Conservation (phyloP, 2,329 filamentous ascomycete genomes). For the Fusarium multiceps region DNA sequence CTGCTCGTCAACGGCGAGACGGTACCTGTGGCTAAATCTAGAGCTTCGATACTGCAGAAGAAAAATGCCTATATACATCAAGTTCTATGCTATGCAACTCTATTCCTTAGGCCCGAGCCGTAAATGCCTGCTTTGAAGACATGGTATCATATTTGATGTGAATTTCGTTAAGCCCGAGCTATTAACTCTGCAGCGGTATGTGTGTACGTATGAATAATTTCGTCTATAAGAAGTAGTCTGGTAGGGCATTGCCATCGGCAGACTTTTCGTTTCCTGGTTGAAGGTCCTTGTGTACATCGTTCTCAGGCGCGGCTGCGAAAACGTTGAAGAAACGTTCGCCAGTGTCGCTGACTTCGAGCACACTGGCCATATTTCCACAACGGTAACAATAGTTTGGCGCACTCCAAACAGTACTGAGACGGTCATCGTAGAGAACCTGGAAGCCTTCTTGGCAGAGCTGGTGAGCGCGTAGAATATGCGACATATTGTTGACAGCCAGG, state of each 20-base stretch:
- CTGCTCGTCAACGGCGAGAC: conserved; percentile 28
- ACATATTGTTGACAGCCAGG: conserved; percentile 96
- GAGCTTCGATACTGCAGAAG: conserved; percentile 28
- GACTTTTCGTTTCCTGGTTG: conserved; percentile 80
- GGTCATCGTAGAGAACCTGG: conserved; percentile 95
- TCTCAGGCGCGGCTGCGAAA: conserved; percentile 95
- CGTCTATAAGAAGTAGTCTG: conserved; percentile 75
- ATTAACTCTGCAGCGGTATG: conserved; percentile 17
- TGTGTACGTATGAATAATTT: conserved; percentile 9
- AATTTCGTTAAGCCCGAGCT: conserved; percentile 37
- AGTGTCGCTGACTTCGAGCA: conserved; percentile 92
- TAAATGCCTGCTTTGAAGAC: conserved; percentile 36
- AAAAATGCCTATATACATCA: conserved; percentile 41
- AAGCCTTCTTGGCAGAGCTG: conserved; percentile 98
- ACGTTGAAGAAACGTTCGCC: conserved; percentile 98
- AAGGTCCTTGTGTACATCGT: conserved; percentile 88
- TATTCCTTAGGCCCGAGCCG: conserved; percentile 25
- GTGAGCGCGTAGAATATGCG: conserved; percentile 96
- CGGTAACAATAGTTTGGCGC: conserved; percentile 96
- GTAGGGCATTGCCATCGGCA: conserved; percentile 71
- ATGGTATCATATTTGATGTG: conserved; percentile 43
- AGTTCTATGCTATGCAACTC: conserved; percentile 44
- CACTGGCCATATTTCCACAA: conserved; percentile 97
- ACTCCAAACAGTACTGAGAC: conserved; percentile 96
- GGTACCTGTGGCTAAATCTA: conserved; percentile 24